Conservation (phyloP, 768 basidiomycete genomes). For the Macrolepiota dolichaula region DNA sequence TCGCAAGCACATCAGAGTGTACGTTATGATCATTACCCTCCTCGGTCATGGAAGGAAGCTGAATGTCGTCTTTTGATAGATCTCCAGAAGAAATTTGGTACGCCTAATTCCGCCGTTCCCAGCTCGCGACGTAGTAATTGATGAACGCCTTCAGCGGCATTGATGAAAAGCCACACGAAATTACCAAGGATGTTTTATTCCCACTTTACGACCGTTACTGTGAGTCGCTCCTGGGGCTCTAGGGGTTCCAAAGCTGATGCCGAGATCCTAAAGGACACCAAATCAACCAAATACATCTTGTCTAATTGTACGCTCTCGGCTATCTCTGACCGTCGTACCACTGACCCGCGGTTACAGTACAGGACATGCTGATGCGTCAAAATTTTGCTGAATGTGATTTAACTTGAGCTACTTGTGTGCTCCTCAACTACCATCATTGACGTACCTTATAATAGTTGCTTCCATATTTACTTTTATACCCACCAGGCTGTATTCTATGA, state of each 20-base stretch:
- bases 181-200: slow-evolving; percentile 53
- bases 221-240: slow-evolving; percentile 25
- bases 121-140: not conserved
- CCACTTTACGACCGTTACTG: slow-evolving; percentile 68
- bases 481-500: not conserved
- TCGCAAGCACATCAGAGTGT: slow-evolving; percentile 70
- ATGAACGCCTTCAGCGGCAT: slow-evolving; percentile 26
- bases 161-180: slow-evolving; percentile 41
- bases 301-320: slow-evolving; percentile 32
- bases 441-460: not conserved
- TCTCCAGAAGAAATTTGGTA: slow-evolving; percentile 36
- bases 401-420: slow-evolving; percentile 18
- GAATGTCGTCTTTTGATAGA: slow-evolving; percentile 25
- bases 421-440: not conserved
- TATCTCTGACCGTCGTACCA: not conserved
- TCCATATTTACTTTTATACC: not conserved
- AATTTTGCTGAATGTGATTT: slow-evolving; percentile 39
- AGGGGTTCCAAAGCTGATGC: slow-evolving; percentile 3
- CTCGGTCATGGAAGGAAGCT: not conserved
- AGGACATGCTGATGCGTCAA: slow-evolving; percentile 44
- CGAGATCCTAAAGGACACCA: slow-evolving; percentile 42
- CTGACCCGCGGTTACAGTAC: slow-evolving; percentile 29
- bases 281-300: slow-evolving; percentile 52
- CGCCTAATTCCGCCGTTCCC: slow-evolving; percentile 15
- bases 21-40: slow-evolving; percentile 22